Percentiles rank a stretch among this genome's conserved stretches.
phyloP scores from a whole-genome alignment of 768 basidiomycete species.

The Krasilnikovozyma curviuscula region DNA sequence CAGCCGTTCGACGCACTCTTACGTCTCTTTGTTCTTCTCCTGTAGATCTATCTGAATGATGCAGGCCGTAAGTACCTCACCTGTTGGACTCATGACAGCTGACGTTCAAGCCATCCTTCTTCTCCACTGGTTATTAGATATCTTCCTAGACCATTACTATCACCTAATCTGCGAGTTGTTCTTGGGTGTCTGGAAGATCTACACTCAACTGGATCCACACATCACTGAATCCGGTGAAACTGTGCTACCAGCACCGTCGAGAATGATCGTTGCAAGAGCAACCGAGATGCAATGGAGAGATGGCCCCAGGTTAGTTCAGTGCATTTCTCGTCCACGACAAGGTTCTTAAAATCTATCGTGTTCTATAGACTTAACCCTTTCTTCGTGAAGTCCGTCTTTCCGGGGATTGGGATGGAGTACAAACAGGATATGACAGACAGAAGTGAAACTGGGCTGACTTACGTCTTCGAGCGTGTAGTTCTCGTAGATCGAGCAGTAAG shows the following conservation, averaged over 20 bases:
- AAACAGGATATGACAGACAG: slow-evolving; percentile 54
- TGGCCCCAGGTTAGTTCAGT: not conserved
- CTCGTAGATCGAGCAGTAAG: slow-evolving; percentile 67
- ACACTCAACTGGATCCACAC: slow-evolving; percentile 54
- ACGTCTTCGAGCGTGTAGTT: slow-evolving; percentile 71
- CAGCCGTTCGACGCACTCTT: no score
- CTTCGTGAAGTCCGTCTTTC: slow-evolving; percentile 60
- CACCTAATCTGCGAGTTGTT: slow-evolving; percentile 45
- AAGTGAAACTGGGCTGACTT: slow-evolving; percentile 43
- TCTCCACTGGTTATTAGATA: no score
- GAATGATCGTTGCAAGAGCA: slow-evolving; percentile 55
- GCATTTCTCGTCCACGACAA: not conserved
- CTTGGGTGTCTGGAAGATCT: slow-evolving; percentile 82
- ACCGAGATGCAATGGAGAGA: slow-evolving; percentile 71
- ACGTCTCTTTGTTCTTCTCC: no score
- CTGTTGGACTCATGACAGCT: no score
- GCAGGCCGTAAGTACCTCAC: no score
- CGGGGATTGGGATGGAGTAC: slow-evolving; percentile 61
- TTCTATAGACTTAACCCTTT: slow-evolving; percentile 31
- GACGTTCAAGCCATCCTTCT: no score
- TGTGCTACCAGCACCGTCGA: slow-evolving; percentile 54
- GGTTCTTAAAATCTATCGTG: not conserved
- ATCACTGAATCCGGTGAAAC: slow-evolving; percentile 31
- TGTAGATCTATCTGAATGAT: no score
- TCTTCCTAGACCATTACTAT: no score